Evolutionary conservation across 352 stramenopile genomes (phyloP).

Genomic region (Phytophthora idaei): DNA sequence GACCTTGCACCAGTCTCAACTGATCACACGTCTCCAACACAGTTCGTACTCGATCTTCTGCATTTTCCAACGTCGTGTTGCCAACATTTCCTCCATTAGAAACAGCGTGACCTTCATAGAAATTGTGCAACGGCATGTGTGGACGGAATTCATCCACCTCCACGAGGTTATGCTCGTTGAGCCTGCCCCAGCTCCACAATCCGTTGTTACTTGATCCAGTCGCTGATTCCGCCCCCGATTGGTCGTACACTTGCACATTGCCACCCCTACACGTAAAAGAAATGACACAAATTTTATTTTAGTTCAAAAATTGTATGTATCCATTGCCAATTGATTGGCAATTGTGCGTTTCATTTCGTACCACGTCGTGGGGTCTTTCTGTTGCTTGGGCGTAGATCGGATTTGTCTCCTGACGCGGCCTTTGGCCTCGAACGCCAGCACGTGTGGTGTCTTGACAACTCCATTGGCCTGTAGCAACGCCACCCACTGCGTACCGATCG

Average conservation of each 20-base stretch:
- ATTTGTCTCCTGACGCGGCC: constrained; percentile 32
- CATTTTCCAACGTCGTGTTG: constrained; percentile 57
- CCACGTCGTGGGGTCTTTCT: constrained; percentile 48
- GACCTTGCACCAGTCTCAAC: constrained; percentile 61
- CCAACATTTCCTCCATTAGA: constrained; percentile 61
- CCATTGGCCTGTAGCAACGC: constrained; percentile 49
- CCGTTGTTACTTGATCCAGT: constrained; percentile 22
- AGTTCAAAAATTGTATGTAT: constrained; percentile 3
- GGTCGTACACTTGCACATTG: constrained; percentile 71
- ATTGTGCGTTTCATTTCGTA: constrained; percentile 17
- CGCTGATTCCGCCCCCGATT: constrained; percentile 28
- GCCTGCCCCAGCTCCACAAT: constrained; percentile 69
- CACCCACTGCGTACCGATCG: constrained; percentile 69
- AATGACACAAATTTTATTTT: neutral
- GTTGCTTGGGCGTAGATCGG: constrained; percentile 24
- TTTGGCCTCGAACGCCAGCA: constrained; percentile 83
- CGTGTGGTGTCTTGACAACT: constrained; percentile 45
- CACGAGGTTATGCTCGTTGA: constrained; percentile 60
- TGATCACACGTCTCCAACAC: constrained; percentile 75
- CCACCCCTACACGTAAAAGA: constrained; percentile 45
- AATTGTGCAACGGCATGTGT: constrained; percentile 83
- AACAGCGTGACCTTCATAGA: constrained; percentile 65
- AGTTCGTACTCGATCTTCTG: constrained; percentile 63
- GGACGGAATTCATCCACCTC: constrained; percentile 79
- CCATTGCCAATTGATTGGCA: neutral